phyloP scores from a whole-genome alignment of 805 yeast species.

The Hanseniaspora mollemarum region DNA sequence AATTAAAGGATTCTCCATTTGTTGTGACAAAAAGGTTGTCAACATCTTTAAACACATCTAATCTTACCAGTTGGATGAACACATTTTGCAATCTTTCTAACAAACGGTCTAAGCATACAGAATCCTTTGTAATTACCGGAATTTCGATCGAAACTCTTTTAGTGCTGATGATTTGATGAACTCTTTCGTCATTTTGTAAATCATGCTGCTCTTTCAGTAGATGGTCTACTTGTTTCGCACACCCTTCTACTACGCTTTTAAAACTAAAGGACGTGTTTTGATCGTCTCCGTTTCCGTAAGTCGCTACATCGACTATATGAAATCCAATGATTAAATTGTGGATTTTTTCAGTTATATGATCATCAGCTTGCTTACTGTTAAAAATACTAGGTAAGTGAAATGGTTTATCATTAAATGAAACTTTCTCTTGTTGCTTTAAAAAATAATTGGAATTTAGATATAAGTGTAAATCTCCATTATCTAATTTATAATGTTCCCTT shows the following conservation, averaged over 20 bases:
- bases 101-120: neutral
- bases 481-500: slow-evolving; percentile 32
- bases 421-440: neutral
- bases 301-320: neutral
- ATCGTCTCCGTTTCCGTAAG: neutral
- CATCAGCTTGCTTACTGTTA: neutral
- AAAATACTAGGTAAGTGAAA: neutral
- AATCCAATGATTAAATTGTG: slow-evolving; percentile 4
- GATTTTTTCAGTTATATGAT: neutral
- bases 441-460: slow-evolving; percentile 25
- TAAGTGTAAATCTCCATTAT: slow-evolving; percentile 26
- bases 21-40: slow-evolving; percentile 7
- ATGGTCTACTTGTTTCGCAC: neutral
- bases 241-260: neutral
- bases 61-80: neutral
- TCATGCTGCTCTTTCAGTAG: neutral
- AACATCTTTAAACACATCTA: neutral
- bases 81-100: slow-evolving; percentile 2
- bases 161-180: neutral
- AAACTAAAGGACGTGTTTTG: neutral
- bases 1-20: slow-evolving; percentile 7
- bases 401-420: neutral
- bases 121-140: neutral
- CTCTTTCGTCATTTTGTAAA: neutral
- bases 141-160: slow-evolving; percentile 3